phyloP scores from a whole-genome alignment of 2,329 filamentous ascomycete species.

The Trichoderma sp. region DNA sequence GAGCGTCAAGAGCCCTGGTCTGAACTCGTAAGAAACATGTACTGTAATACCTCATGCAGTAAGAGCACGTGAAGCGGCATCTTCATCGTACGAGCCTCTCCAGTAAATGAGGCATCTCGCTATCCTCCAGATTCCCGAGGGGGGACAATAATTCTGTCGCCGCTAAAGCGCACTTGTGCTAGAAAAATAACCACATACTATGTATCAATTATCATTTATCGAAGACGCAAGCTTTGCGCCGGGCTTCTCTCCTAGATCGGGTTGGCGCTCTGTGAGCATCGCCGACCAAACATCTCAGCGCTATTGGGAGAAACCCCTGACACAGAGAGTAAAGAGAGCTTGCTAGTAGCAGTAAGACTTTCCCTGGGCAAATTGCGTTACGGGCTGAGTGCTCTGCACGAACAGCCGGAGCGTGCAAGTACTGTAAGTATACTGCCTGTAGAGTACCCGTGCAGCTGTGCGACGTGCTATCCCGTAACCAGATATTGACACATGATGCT shows the following conservation, averaged over 20 bases:
- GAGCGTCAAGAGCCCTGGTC: slow-evolving; percentile 6
- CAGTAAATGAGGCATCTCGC: neutral
- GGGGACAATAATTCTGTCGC: neutral
- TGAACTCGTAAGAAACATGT: slow-evolving; percentile 12
- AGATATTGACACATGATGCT: slow-evolving; percentile 36
- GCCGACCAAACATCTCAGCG: neutral
- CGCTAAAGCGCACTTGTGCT: neutral
- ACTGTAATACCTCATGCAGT: neutral
- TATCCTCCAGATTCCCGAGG: neutral
- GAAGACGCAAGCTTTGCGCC: slow-evolving; percentile 1
- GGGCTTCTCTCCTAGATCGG: neutral
- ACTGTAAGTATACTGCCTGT: neutral
- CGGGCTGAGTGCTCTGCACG: neutral
- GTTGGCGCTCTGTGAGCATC: neutral
- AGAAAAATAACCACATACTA: slow-evolving; percentile 8
- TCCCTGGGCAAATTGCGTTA: slow-evolving; percentile 14
- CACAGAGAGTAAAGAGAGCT: neutral
- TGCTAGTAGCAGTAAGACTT: neutral
- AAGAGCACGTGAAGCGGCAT: slow-evolving; percentile 16
- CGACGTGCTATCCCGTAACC: slow-evolving; percentile 40
- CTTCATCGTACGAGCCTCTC: neutral
- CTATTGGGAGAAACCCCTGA: neutral
- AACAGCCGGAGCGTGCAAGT: slow-evolving; percentile 1
- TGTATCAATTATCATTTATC: slow-evolving; percentile 1
- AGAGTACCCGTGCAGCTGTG: slow-evolving; percentile 32